Conservation (phyloP, 306 rosid species). For the Vigna nakashimae region DNA sequence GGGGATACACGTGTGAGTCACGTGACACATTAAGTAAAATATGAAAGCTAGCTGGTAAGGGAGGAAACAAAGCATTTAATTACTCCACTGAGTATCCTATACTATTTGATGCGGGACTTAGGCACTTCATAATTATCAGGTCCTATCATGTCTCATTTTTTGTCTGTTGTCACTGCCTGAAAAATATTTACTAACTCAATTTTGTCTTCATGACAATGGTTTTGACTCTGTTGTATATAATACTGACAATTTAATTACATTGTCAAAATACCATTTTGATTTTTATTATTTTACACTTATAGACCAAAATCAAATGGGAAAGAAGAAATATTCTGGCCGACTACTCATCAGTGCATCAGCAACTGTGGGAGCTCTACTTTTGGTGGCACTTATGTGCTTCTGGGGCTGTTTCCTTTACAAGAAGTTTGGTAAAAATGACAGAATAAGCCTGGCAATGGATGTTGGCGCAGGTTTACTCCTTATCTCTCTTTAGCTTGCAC, state of each 20-base stretch:
- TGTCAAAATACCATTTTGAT: constrained; percentile 29
- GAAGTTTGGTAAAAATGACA: constrained; percentile 85
- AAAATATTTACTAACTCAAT: constrained; percentile 7
- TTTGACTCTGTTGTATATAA: constrained; percentile 28
- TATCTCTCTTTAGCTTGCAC: constrained; percentile 41
- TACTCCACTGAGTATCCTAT: too few relatives aligned
- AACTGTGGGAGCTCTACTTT: constrained; percentile 95
- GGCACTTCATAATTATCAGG: neutral
- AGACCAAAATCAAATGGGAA: constrained; percentile 72
- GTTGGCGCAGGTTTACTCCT: constrained; percentile 81
- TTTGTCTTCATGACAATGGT: constrained; percentile 17
- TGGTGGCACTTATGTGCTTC: constrained; percentile 99
- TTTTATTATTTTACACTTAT: constrained; percentile 39
- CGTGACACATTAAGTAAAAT: neutral
- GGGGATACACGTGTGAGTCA: neutral
- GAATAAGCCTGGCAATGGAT: constrained; percentile 72
- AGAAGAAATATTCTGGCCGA: constrained; percentile 89
- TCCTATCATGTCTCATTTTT: constrained; percentile 33
- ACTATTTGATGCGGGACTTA: too few relatives aligned
- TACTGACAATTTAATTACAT: constrained; percentile 29
- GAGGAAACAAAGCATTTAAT: too few relatives aligned
- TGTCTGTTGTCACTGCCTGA: constrained; percentile 19
- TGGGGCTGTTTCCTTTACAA: constrained; percentile 99
- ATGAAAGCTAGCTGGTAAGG: neutral
- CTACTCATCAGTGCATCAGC: constrained; percentile 97